Evolutionary conservation across 148 eudicot species (phyloP), one percentile per base, ranked within the genome.

Genomic region (Spergularia bocconei): DNA sequence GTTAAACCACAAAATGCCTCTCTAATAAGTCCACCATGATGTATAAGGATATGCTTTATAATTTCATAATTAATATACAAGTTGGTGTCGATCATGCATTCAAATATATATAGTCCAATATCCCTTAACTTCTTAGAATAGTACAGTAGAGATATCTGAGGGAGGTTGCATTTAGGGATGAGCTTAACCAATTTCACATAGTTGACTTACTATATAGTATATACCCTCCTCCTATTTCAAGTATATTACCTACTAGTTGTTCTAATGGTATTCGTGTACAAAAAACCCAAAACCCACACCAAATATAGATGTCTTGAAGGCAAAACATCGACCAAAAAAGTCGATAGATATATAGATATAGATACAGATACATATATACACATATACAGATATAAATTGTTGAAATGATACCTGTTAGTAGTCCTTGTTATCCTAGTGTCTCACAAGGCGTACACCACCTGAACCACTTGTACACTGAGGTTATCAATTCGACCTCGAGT

Each of bases 111-210:
- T 19, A 71, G 25, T n/a, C 50, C 17, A 19, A 57, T 71, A 2
- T 38, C 48, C 6, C 62, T 21, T 29, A 29, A 54, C 72, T 60
- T 25, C 50, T 60, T 50, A 52, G 58, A 78, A 38, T 8, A 64
- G 2, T 21, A 12, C 77, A 70, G 41, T 21, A 12, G 79, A 70
- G 41, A 53, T 44, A 87, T 58, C 57, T 74, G 81, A 82, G 91
- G 93, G 67, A 88, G 93, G 91, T 78, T 63, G 19, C 71, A 84
- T 62, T 56, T 79, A 84, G 86, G 87, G 91, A 82, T 83, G 82
- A 44, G 7, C 77, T 82, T 64, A 79, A 75, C 82, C 8, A 67
- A 38, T 33, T 0, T 19, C 17, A 69, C 82, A 74, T 62, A 73
- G 89, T 88, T 88, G 91, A 88, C 89, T 83, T 82, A 21, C 19